Base-by-base conservation (phyloP, 2,329 filamentous ascomycete genomes). In the Endothia cerciana region DNA sequence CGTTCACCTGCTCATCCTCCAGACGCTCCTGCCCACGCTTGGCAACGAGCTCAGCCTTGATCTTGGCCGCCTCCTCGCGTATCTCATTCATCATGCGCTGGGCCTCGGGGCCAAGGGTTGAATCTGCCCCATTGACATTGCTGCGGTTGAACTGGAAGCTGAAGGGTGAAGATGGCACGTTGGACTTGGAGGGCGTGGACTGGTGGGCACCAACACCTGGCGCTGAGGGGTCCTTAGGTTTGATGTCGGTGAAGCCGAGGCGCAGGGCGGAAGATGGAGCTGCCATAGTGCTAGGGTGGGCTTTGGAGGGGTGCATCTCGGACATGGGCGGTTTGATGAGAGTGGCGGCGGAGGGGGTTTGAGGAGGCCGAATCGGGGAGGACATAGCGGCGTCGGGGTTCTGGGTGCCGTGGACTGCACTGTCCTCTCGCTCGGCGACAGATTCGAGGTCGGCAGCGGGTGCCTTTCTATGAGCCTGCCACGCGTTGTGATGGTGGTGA, bases 241-340 rank as follows among this genome's bases (percentile, higher is more conserved):
- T 87, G 75, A 95, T 89, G 70, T 92, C 90, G 66, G 87, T 87
- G 77, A 97, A 97, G 19, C 94, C 94, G 28, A 97, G 84, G 73
- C 91, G 87, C 53, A 95, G 82, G 6, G 91, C 93, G 13, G 93
- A 93, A 33, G 95, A 93, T 1, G 90, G 87, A 55, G 91, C 82
- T 63, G 91, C 91, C 68, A 88, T 90, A 28, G 91, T 94, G 70
- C 87, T 84, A 13, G 19, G 17, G 65, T 95, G 92, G 65, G 88
- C 87, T 74, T 91, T 91, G 80, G 91, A 91, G 10, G 94, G 94
- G 75, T 97, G 94, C 94, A 97, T 97, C 76, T 97, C 93, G 67
- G 89, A 87, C 69, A 85, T 84, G 58, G 90, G 82, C 30, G 92
- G 91, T 79, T 91, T 90, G 71, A 90, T 80, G 6, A 88, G 84